Evolutionary conservation across 192 early-diverging fungal genomes (phyloP).

Genomic region (Backusella westeae): DNA sequence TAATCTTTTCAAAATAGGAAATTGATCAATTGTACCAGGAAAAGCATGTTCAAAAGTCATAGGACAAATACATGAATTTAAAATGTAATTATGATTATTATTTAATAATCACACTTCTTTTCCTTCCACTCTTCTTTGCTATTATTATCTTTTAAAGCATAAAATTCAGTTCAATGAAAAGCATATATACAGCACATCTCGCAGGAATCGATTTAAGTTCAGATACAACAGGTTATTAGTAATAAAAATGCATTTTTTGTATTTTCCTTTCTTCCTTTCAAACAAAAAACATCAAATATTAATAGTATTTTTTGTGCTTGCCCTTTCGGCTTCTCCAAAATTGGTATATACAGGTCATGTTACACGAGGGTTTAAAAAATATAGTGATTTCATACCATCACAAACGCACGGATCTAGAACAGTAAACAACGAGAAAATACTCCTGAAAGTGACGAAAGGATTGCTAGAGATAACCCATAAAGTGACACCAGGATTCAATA

Average conservation of each 20-base stretch:
- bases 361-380: slow-evolving; percentile 9
- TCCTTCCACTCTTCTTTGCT: background rate
- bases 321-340: background rate
- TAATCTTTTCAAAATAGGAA: background rate
- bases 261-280: background rate
- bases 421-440: background rate
- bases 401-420: background rate
- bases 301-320: background rate
- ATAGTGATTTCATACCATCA: background rate
- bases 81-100: slow-evolving; percentile 1
- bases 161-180: background rate
- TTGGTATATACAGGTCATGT: background rate
- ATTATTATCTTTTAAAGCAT: background rate
- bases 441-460: background rate
- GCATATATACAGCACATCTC: background rate
- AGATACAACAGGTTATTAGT: background rate
- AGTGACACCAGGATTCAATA: slow-evolving; percentile 76
- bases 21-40: background rate
- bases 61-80: background rate
- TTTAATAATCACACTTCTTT: background rate
- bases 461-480: slow-evolving; percentile 54
- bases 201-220: background rate
- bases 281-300: background rate
- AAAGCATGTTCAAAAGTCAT: background rate
- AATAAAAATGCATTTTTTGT: background rate